Base-by-base conservation (phyloP, 345 rosid species). In the Boechera retrofracta region DNA sequence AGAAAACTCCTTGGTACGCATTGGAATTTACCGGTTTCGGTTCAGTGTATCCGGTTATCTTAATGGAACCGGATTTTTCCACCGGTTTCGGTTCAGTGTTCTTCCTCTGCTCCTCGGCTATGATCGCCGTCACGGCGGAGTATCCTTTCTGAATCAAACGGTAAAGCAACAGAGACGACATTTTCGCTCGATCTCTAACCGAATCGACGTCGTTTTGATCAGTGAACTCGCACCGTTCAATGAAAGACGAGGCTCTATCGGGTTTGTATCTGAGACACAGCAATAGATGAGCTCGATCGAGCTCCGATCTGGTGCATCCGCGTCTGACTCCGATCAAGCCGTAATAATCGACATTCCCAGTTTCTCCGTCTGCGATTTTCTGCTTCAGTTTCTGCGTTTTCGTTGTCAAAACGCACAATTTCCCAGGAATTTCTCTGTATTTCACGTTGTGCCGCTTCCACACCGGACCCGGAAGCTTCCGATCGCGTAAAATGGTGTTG, bases 401-500 rank as follows among this genome's bases (percentile, higher is more conserved):
- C 7, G 86, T 74, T 1, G 97, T 82, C 64, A 95, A 82, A 0
- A 88, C 87, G 24, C 95, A 90, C 29, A 95, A 74, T 51, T 81
- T 90, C 64, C 92, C 98, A 0, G 99, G 98, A 59, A 95, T 91
- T 38, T 95, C 99, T 32, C 90, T 78, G 87, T 92, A 95, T 42
- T 87, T 82, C 11, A 92, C 96, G 6, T 88, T 80, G 77, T 92
- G 98, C 7, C 89, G 85, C 82, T 95, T 95, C 99, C 99, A 95
- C 12, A 82, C 89, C 31, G 99, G 99, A 28, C 99, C 99, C 0
- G 97, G 99, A 9, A 95, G 96, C 74, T 91, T 92, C 78, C 97
- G 70, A 10, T 92, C 95, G 0, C 99, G 87, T 63, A 92, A 69
- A 75, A 95, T 87, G 12, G 99, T 85, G 80, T 95, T 95, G 80